Evolutionary conservation across 78 protist genomes (phyloP).

Genomic region (Dictyostelium firmibasis): DNA sequence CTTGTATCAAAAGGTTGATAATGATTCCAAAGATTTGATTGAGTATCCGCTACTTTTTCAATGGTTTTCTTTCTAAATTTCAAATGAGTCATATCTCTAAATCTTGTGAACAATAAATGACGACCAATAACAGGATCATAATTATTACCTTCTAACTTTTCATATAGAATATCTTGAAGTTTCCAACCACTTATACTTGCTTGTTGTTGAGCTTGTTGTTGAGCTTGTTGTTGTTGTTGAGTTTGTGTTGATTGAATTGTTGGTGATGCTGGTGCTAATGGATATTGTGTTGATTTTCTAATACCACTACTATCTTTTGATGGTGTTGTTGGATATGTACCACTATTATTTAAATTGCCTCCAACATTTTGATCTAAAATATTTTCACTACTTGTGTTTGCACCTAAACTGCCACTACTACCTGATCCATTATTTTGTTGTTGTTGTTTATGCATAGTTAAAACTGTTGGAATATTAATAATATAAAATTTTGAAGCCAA

Average conservation of each 20-base stretch:
- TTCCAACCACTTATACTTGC: constrained; percentile 27
- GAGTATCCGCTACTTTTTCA: constrained; percentile 51
- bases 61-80: constrained; percentile 64
- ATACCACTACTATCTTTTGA: neutral
- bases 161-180: constrained; percentile 33
- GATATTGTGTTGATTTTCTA: constrained; percentile 1
- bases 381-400: constrained; percentile 15
- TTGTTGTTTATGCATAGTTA: neutral
- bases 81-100: constrained; percentile 73
- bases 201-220: neutral
- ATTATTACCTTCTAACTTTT: constrained; percentile 3
- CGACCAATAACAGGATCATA: constrained; percentile 36
- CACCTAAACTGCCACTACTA: neutral
- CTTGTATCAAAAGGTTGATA: constrained; percentile 63
- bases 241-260: neutral
- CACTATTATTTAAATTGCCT: neutral
- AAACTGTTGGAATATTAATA: constrained; percentile 2
- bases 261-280: constrained; percentile 10
- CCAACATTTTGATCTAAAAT: neutral
- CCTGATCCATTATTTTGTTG: neutral
- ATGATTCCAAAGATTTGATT: constrained; percentile 24
- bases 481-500: constrained; percentile 69
- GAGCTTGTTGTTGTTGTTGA: constrained; percentile 1
- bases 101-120: constrained; percentile 61
- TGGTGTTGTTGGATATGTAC: neutral